Evolutionary conservation across 2,329 filamentous ascomycete genomes (phyloP), one percentile per base, ranked within the genome.

Genomic region (Alternaria panax): DNA sequence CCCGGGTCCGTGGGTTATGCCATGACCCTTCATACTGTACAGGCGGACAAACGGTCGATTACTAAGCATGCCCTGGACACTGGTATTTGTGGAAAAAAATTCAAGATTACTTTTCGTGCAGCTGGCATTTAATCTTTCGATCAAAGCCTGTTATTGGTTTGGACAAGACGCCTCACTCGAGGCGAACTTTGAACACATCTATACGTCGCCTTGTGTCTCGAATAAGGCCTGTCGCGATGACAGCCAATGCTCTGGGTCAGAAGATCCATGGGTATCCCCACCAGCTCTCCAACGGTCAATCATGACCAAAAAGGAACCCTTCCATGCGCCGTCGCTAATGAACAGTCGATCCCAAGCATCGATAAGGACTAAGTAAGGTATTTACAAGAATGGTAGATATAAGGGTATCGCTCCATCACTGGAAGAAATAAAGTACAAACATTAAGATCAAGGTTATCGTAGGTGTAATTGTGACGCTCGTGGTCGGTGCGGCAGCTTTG

Each of bases 321-420:
- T 45, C 70, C 64, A 55, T 68, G 66, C 74, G 75, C 74, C 75
- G 56, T 75, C 75, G 75, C 75, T 77, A 68, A 77, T 76, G 73
- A 69, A 54, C 67, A 62, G 65, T 67, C 58, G 59, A 57, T 60
- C 50, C 58, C 58, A 51, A 70, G 59, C 56, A 40, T 68, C 66
- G 69, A 65, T 32, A 30, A 58, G 59, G 60, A 60, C 40, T 55
- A 32, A 30, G 18, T 32, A 57, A 63, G 61, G 58, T 60, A 66
- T 63, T 36, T 69, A 71, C 63, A 71, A 58, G 62, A 67, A 67
- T 51, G 57, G 53, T 63, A 62, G 51, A 57, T 48, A 54, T 48
- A 18, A 18, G 57, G 47, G 45, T 57, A 48, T 60, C 51, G 54
- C 34, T 62, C 58, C 48, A 38, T 70, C 51, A 77, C 42, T 71